Base-by-base conservation (phyloP, 2,329 filamentous ascomycete genomes). In the Sporothrix inflata region DNA sequence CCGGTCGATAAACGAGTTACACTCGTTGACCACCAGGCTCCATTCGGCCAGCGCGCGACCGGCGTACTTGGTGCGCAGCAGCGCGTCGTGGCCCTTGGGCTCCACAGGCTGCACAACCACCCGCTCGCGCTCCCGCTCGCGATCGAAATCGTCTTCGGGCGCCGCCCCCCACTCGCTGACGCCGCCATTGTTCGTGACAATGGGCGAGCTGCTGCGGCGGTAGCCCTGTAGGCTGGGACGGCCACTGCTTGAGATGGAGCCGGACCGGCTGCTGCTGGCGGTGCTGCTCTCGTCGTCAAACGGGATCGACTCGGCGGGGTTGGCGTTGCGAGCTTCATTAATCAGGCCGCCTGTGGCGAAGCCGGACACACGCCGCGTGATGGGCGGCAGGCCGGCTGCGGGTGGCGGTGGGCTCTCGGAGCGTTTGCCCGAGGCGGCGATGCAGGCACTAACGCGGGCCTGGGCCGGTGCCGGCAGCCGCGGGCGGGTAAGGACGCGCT, bases 11-110 rank as follows among this genome's bases (percentile, higher is more conserved):
- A 95, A 96, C 77, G 89, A 92, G 81, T 94, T 93, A 82, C 90
- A 93, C 79, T 96, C 93, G 71, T 88, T 87, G 19, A 94, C 89
- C 24, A 95, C 87, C 21, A 92, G 83, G 24, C 86, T 85, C 93
- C 93, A 96, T 80, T 96, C 93, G 0, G 92, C 92, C 60, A 96
- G 84, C 0, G 93, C 90, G 24, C 92, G 86, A 1, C 93, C 93
- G 3, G 88, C 84, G 79, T 95, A 92, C 66, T 88, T 87, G 9
- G 85, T 83, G 34, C 84, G 85, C 61, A 82, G 80, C 16, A 80
- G 79, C 70, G 82, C 85, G 1, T 82, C 75, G 16, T 51, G 47
- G 5, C 86, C 85, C 1, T 76, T 78, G 0, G 87, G 88, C 75
- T 85, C 82, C 45, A 82, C 75, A 0, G 87, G 83, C 45, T 81